Evolutionary conservation across 305 asterid genomes (phyloP).

Genomic region (Fraxinus xanthoxyloides): DNA sequence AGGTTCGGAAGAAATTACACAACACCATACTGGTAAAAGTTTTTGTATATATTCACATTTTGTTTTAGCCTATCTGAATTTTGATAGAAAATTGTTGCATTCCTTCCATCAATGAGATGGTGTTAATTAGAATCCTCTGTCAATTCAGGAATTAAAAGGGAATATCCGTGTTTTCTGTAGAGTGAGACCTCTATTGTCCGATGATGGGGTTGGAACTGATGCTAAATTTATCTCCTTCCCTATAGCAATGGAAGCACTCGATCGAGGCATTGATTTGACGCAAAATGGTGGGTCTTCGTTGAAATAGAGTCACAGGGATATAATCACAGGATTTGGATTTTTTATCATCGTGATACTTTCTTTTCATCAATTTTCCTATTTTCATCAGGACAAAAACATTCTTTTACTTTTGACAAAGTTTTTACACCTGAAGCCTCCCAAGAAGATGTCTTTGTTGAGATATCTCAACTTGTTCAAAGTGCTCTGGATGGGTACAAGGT

Average conservation of each 20-base stretch:
- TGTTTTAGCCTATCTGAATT: neutral
- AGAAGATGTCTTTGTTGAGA: slow-evolving; percentile 85
- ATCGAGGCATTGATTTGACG: slow-evolving; percentile 74
- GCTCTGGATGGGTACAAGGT: slow-evolving; percentile 99
- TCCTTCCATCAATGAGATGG: neutral
- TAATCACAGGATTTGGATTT: neutral
- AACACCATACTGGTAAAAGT: slow-evolving; percentile 74
- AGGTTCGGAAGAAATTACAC: slow-evolving; percentile 75
- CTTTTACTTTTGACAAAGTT: slow-evolving; percentile 91
- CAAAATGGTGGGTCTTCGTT: slow-evolving; percentile 60
- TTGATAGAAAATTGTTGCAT: neutral
- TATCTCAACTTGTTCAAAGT: slow-evolving; percentile 97
- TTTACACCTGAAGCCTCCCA: slow-evolving; percentile 79
- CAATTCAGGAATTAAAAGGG: slow-evolving; percentile 82
- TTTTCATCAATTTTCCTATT: slow-evolving; percentile 6
- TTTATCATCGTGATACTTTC: neutral
- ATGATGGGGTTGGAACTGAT: slow-evolving; percentile 63
- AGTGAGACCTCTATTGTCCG: slow-evolving; percentile 78
- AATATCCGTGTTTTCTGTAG: slow-evolving; percentile 92
- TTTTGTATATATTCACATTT: neutral
- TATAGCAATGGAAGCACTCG: slow-evolving; percentile 57
- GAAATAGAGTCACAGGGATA: neutral
- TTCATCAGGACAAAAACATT: slow-evolving; percentile 70
- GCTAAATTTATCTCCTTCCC: slow-evolving; percentile 75
- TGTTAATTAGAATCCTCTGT: slow-evolving; percentile 19